Base-by-base conservation (phyloP, 495 filamentous ascomycete genomes). In the Penicillium atrosanguineum region DNA sequence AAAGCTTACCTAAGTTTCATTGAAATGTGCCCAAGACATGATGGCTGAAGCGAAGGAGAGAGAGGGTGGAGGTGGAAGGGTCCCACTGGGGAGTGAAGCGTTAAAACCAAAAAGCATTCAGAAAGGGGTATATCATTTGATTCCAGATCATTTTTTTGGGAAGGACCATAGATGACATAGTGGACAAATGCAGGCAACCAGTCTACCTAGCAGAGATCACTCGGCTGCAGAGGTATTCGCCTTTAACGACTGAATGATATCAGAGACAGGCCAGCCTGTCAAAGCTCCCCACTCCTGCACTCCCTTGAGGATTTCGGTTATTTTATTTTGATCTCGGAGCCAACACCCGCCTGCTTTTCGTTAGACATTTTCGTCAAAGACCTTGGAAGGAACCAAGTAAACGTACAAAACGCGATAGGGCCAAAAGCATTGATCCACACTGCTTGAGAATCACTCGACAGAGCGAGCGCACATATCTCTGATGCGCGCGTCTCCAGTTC, bases 351-450 rank as follows among this genome's bases (percentile, higher is more conserved):
- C 61, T 65, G 16, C 6, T 16, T 38, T 38, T 11, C 14, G 9
- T 38, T 44, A 54, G 48, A 29, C 25, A 50, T 43, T 14, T 29
- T 9, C 16, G 36, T 38, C n/a, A n/a, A 12, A 12, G 36, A 12
- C 5, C 3, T 38, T 14, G 36, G n/a, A n/a, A n/a, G n/a, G n/a
- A n/a, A n/a, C n/a, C n/a, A 38, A 12, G 36, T 5, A 7, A 18
- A 63, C 70, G 53, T 48, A 73, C 70, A 74, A 36, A 65, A 71
- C 5, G 68, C 61, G 46, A 73, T 70, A 11, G 68, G 71, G 0
- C 70, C 70, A 41, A 72, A 74, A 23, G 67, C 53, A 53, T 73
- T 74, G 12, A 74, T 62, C 44, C 70, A 60, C 16, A 70, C 70
- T 1, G 71, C 50, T 7, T 57, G 56, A 5, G 57, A 67, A 16